phyloP scores from a whole-genome alignment of 2,329 filamentous ascomycete genomes.

The Cucurbitaria berberidis region DNA sequence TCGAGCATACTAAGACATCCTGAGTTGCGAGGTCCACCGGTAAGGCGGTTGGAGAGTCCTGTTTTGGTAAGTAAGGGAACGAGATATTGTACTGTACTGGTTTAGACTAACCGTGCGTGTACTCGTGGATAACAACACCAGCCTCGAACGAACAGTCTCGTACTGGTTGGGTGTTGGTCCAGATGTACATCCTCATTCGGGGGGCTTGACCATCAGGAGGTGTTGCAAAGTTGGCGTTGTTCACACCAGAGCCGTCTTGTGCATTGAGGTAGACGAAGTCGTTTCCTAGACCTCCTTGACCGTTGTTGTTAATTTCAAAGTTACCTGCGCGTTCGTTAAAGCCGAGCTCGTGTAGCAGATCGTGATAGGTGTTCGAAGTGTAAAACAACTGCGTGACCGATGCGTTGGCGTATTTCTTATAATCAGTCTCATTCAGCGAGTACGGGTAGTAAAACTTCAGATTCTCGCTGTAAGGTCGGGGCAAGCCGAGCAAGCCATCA shows the following conservation, averaged over 20 bases:
- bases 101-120: conserved; percentile 39
- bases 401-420: conserved; percentile 57
- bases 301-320: conserved; percentile 65
- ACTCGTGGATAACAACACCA: conserved; percentile 63
- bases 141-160: conserved; percentile 66
- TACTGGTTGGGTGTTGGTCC: conserved; percentile 55
- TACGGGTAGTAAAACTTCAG: conserved; percentile 53
- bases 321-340: conserved; percentile 66
- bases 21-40: conserved; percentile 63
- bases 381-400: conserved; percentile 67
- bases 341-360: conserved; percentile 63
- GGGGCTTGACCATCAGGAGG: conserved; percentile 49
- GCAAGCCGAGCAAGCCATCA: conserved; percentile 55
- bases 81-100: not conserved
- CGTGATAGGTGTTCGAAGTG: conserved; percentile 65
- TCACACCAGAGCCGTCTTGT: conserved; percentile 60
- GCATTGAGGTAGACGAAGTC: conserved; percentile 64
- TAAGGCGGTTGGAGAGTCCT: conserved; percentile 62
- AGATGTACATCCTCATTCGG: conserved; percentile 67
- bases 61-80: not conserved
- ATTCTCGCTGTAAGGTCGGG: conserved; percentile 54
- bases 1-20: conserved; percentile 58
- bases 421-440: conserved; percentile 31
- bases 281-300: conserved; percentile 57
- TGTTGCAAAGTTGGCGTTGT: conserved; percentile 66